These are phyloP conservation scores for Xylaria sp. DNA, from an alignment of 2,329 filamentous ascomycete genomes.

Conservation along the genomic window DNA sequence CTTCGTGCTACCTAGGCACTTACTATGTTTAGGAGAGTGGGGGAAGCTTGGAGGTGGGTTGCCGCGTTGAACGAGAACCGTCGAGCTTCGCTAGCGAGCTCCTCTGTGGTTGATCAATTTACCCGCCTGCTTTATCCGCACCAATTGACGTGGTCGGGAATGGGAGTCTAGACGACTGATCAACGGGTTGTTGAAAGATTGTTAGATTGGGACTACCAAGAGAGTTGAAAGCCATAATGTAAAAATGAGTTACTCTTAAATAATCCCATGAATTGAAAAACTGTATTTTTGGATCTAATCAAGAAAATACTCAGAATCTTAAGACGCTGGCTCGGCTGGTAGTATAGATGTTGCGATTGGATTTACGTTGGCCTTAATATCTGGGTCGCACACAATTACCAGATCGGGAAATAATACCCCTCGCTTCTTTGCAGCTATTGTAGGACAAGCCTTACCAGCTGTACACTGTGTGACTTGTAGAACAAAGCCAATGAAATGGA, in stretches of 20 bases:
- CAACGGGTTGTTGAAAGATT: not conserved
- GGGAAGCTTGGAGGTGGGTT: not conserved
- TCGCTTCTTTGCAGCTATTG: slow-evolving; percentile 13
- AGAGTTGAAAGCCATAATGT: slow-evolving; percentile 3
- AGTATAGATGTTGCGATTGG: not conserved
- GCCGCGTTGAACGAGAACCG: slow-evolving; percentile 9
- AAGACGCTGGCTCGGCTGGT: no score
- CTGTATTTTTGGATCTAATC: not conserved
- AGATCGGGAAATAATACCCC: slow-evolving; percentile 24
- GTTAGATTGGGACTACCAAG: not conserved
- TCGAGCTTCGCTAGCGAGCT: slow-evolving; percentile 1
- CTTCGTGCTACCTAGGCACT: not conserved
- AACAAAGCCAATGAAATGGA: not conserved
- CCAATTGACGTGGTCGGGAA: slow-evolving; percentile 30
- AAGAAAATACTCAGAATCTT: not conserved
- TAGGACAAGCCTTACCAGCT: not conserved
- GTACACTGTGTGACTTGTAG: not conserved
- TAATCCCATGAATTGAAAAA: not conserved
- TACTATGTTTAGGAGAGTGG: not conserved
- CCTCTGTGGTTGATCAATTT: slow-evolving; percentile 31
- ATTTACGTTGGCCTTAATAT: not conserved
- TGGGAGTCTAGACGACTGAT: not conserved
- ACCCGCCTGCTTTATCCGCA: slow-evolving; percentile 36
- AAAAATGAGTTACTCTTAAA: not conserved
- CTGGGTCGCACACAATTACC: slow-evolving; percentile 12